These are phyloP conservation scores for Phytopythium litorale DNA, from an alignment of 352 stramenopile species.

Conservation along the genomic window DNA sequence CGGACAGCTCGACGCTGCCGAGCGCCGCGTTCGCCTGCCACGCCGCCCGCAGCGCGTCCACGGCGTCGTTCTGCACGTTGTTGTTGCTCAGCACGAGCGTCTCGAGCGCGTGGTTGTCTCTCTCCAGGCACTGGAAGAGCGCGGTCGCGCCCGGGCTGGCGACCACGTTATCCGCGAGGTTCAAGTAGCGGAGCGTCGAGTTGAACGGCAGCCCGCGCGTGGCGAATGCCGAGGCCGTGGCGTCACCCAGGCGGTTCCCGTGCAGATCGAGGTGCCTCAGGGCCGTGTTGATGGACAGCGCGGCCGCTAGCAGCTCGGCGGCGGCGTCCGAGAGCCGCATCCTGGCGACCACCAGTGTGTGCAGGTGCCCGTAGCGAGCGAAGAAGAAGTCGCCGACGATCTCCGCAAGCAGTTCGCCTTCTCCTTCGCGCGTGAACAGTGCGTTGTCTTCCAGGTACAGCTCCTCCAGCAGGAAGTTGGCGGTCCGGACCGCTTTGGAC, in stretches of 20 bases:
- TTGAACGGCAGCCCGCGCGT: conserved; percentile 37
- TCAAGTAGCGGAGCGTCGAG: conserved; percentile 39
- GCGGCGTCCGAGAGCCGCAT: conserved; percentile 43
- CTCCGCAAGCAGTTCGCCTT: conserved; percentile 29
- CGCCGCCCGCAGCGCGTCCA: conserved; percentile 22
- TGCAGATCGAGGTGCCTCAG: conserved; percentile 52
- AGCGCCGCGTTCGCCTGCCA: conserved; percentile 42
- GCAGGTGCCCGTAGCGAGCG: conserved; percentile 55
- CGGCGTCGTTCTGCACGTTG: conserved; percentile 46
- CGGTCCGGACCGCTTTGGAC: conserved; percentile 32
- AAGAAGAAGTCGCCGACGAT: conserved; percentile 77
- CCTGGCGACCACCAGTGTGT: conserved; percentile 32
- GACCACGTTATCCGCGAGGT: conserved; percentile 59
- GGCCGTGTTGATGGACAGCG: conserved; percentile 56
- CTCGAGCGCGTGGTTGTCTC: conserved; percentile 30
- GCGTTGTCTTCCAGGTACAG: conserved; percentile 56
- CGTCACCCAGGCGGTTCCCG: conserved; percentile 49
- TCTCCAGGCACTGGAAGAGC: conserved; percentile 38
- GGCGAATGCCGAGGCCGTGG: conserved; percentile 32
- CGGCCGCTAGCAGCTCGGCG: conserved; percentile 29
- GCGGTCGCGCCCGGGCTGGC: conserved; percentile 39
- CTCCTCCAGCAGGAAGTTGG: conserved; percentile 61
- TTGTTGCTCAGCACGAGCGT: conserved; percentile 65
- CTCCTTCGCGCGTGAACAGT: conserved; percentile 18
- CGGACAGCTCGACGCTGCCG: conserved; percentile 37